These are phyloP conservation scores for Pholiota microspora DNA, from an alignment of 768 basidiomycete genomes.

Conservation along the genomic window DNA sequence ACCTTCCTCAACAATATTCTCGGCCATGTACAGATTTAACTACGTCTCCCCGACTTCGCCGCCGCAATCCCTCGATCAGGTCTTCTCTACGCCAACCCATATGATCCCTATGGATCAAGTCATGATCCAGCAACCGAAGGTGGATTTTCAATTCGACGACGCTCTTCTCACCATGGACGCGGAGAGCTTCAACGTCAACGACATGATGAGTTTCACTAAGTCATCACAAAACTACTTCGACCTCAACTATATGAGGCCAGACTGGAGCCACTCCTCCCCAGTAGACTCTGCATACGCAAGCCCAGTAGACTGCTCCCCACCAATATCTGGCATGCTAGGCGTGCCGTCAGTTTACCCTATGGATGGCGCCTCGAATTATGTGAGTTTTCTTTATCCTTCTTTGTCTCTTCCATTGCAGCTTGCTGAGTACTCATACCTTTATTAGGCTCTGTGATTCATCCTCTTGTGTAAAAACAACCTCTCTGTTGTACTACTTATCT, in stretches of 20 bases:
- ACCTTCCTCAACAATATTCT: constrained; percentile 42
- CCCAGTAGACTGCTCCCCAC: constrained; percentile 18
- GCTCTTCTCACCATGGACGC: constrained; percentile 19
- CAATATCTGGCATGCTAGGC: constrained; percentile 13
- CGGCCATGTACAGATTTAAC: constrained; percentile 57
- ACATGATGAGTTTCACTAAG: constrained; percentile 16
- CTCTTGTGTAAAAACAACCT: constrained; percentile 7
- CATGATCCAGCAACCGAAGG: constrained; percentile 8
- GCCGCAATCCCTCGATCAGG: constrained; percentile 5
- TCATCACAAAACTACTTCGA: constrained; percentile 6
- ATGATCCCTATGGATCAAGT: constrained; percentile 9
- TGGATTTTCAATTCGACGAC: constrained; percentile 20
- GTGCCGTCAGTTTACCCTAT: constrained; percentile 12
- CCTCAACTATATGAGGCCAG: constrained; percentile 16
- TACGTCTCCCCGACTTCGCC: constrained; percentile 27
- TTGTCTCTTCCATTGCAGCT: background rate
- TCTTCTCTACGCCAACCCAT: constrained; percentile 2
- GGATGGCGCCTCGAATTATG: constrained; percentile 19
- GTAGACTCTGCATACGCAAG: constrained; percentile 20
- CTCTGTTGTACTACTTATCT: constrained; percentile 7
- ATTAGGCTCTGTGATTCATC: constrained; percentile 5
- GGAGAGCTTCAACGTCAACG: constrained; percentile 13
- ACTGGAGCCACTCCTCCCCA: constrained; percentile 20
- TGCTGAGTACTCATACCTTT: too few species aligned
- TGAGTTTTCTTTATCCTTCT: constrained; percentile 11